Conservation (phyloP, 2,329 filamentous ascomycete genomes). For the Trichoderma brevicompactum region DNA sequence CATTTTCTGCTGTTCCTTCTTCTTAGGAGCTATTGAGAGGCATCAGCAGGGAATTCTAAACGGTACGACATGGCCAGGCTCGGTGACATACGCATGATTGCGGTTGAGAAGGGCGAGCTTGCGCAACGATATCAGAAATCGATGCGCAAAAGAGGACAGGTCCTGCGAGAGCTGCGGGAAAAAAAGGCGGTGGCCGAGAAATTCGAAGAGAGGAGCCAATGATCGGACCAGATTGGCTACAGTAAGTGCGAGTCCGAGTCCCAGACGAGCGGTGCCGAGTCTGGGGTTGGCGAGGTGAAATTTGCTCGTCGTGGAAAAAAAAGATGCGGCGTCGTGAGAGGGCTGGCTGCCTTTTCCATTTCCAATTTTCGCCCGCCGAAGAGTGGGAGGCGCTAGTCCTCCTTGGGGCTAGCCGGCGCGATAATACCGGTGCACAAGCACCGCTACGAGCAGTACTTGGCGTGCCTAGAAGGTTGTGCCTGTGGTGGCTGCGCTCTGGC, state of each 20-base stretch:
- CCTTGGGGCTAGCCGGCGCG: conserved; percentile 31
- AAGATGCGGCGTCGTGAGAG: conserved; percentile 46
- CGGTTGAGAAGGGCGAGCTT: conserved; percentile 52
- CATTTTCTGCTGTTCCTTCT: conserved; percentile 96
- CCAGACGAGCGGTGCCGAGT: conserved; percentile 48
- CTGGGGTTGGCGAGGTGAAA: conserved; percentile 51
- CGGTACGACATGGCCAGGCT: conserved; percentile 10
- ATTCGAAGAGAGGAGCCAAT: conserved; percentile 25
- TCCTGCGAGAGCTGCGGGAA: conserved; percentile 8
- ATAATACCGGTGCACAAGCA: background rate
- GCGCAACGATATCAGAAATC: conserved; percentile 51
- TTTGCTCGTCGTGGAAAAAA: conserved; percentile 49
- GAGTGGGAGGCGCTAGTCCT: conserved; percentile 49
- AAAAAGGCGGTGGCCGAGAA: conserved; percentile 21
- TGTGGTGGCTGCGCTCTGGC: background rate
- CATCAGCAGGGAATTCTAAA: conserved; percentile 28
- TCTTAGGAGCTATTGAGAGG: conserved; percentile 74
- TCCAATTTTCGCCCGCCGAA: conserved; percentile 48
- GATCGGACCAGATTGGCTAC: conserved; percentile 32
- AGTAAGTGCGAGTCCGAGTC: conserved; percentile 34
- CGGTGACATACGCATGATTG: conserved; percentile 63
- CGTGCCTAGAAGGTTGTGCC: background rate
- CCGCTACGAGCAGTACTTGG: background rate
- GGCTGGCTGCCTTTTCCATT: conserved; percentile 42
- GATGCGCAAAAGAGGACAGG: conserved; percentile 44